Percentiles rank a stretch among this genome's conserved stretches.
phyloP scores from a whole-genome alignment of 495 filamentous ascomycete species.

The Annulohypoxylon stygium region DNA sequence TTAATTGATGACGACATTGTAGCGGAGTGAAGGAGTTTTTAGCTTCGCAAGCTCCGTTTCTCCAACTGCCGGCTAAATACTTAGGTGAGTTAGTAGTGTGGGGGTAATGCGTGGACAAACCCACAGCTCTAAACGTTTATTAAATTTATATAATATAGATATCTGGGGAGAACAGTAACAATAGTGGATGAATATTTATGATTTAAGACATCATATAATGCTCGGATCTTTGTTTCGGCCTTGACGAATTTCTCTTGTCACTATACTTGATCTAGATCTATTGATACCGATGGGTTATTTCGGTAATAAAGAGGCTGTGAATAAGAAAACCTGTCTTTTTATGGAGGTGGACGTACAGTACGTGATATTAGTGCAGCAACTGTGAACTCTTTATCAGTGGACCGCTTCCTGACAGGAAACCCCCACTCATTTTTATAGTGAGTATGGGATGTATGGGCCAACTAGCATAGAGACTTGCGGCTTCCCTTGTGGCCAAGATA shows the following conservation, averaged over 20 bases:
- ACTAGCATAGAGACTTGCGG: constrained; percentile 27
- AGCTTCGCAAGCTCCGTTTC: constrained; percentile 19
- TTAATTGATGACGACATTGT: constrained; percentile 37
- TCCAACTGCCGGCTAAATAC: constrained; percentile 14
- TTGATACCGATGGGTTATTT: background rate
- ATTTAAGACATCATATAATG: background rate
- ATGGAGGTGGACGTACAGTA: constrained; percentile 10
- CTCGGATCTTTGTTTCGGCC: constrained; percentile 3
- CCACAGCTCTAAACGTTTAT: background rate
- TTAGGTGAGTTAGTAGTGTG: constrained; percentile 14
- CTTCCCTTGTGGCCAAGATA: constrained; percentile 38
- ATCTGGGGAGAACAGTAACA: background rate
- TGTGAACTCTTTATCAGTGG: constrained; percentile 15
- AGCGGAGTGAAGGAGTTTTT: constrained; percentile 37
- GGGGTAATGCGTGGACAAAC: constrained; percentile 5
- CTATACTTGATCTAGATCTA: background rate
- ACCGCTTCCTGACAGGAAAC: background rate
- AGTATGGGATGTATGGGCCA: constrained; percentile 15
- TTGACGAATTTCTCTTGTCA: background rate
- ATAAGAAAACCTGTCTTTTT: constrained; percentile 13
- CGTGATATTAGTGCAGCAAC: background rate
- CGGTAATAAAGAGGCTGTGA: constrained; percentile 10
- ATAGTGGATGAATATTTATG: too few species aligned
- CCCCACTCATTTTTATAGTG: constrained; percentile 34
- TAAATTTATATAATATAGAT: background rate